Conservation (phyloP, 495 filamentous ascomycete genomes). For the Venustampulla echinocandica region DNA sequence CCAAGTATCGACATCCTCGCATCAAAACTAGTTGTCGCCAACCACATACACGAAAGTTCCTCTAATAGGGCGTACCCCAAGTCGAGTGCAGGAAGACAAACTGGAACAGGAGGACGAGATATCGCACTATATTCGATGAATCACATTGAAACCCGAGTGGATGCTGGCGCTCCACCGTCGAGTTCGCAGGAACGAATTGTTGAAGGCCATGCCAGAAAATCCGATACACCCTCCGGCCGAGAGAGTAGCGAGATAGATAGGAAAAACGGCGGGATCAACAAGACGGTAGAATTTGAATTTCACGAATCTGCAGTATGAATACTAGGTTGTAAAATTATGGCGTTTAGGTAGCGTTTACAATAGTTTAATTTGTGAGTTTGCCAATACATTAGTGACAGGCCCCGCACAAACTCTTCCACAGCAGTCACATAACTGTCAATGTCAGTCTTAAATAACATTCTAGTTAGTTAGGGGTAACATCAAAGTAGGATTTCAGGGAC, state of each 20-base stretch:
- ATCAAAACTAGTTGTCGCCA: slow-evolving; percentile 13
- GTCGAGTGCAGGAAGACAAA: not conserved
- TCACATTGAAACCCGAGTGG: slow-evolving; percentile 5
- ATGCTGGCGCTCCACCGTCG: not conserved
- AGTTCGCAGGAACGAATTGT: slow-evolving; percentile 13
- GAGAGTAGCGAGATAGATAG: not conserved
- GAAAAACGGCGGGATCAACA: slow-evolving; percentile 5
- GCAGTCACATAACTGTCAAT: too few relatives aligned
- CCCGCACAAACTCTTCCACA: too few relatives aligned
- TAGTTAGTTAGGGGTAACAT: too few relatives aligned
- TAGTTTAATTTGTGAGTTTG: too few relatives aligned
- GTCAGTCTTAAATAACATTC: too few relatives aligned
- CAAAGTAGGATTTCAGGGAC: too few relatives aligned
- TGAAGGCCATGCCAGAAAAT: not conserved
- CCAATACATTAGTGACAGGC: too few relatives aligned
- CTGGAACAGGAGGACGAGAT: not conserved
- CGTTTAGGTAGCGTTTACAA: too few relatives aligned
- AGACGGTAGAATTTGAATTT: slow-evolving; percentile 21
- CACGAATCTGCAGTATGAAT: slow-evolving; percentile 7
- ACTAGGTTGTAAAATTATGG: too few relatives aligned
- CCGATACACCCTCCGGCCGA: not conserved
- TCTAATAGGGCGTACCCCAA: not conserved
- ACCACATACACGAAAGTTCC: slow-evolving; percentile 11
- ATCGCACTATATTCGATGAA: slow-evolving; percentile 12
- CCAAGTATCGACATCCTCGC: slow-evolving; percentile 24